Evolutionary conservation across 805 yeast species (phyloP), one percentile per base, ranked within the genome.

Genomic region (Metschnikowia orientalis): DNA sequence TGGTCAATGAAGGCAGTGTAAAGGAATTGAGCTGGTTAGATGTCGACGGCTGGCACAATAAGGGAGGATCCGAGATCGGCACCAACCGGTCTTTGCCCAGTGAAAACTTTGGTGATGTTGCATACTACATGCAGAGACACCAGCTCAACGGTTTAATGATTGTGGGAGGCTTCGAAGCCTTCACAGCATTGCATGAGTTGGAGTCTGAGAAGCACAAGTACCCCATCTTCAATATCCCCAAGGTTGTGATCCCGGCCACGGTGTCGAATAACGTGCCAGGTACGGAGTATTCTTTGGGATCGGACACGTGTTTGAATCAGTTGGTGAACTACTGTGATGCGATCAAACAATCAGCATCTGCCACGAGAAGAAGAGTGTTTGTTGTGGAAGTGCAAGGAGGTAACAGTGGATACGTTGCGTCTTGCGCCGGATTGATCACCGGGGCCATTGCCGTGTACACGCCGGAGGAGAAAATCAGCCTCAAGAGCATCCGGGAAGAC

Each of bases 331-430:
- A 92, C 69, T 90, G 97, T 65, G 99, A 92, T 59, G 87, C 85
- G 16, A 81, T 92, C 46, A 89, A 92, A 65, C 96, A 86, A 67
- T 77, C 88, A 32, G 98, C 98, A 2, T 81, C 96, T 13, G 86
- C 98, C 11, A 77, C 96, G 3, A 78, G 98, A 67, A 83, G 86
- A 51, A 75, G 98, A 51, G 95, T 83, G 15, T 92, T 92, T 57
- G 95, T 92, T 23, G 92, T 92, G 43, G 98, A 92, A 56, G 97
- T 89, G 11, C 98, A 94, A 66, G 99, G 98, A 51, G 98, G 98
- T 35, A 82, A 87, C 57, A 82, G 92, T 9, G 99, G 98, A 11
- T 92, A 79, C 59, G 78, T 92, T 53, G 96, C 97, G 5, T 77
- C 95, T 4, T 80, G 71, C 57, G 80, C 88, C 12, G 84, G 89